Conservation (phyloP, 495 filamentous ascomycete species). For the Talaromyces proteolyticus region DNA sequence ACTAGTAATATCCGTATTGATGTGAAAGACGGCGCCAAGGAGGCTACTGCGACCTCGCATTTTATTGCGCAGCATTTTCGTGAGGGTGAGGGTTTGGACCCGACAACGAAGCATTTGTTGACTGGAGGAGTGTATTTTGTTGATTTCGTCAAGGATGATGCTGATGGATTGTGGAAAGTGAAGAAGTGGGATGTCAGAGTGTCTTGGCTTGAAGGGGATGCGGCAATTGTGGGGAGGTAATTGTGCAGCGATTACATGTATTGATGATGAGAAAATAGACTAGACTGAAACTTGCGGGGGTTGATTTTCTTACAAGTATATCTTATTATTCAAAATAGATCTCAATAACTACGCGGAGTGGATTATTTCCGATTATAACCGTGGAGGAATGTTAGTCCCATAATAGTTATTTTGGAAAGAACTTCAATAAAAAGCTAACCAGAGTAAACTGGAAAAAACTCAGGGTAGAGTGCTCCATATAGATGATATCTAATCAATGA, state of each 20-base stretch:
- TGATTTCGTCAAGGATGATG: neutral
- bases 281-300: no score
- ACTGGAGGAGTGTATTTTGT: neutral
- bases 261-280: neutral
- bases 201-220: neutral
- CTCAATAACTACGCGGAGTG: no score
- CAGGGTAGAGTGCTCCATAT: no score
- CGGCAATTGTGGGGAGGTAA: neutral
- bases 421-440: no score
- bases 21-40: conserved; percentile 11
- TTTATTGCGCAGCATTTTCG: conserved; percentile 20
- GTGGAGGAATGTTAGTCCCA: no score
- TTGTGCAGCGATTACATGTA: no score
- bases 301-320: no score
- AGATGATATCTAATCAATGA: no score
- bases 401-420: no score
- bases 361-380: no score
- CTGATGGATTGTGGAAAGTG: neutral
- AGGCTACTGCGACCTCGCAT: conserved; percentile 14
- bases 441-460: no score
- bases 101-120: neutral
- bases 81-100: neutral
- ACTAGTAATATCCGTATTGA: conserved; percentile 23
- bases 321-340: no score
- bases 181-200: neutral